Base-by-base conservation (phyloP, 805 yeast genomes). In the Cyberlindnera euphorbiae region DNA sequence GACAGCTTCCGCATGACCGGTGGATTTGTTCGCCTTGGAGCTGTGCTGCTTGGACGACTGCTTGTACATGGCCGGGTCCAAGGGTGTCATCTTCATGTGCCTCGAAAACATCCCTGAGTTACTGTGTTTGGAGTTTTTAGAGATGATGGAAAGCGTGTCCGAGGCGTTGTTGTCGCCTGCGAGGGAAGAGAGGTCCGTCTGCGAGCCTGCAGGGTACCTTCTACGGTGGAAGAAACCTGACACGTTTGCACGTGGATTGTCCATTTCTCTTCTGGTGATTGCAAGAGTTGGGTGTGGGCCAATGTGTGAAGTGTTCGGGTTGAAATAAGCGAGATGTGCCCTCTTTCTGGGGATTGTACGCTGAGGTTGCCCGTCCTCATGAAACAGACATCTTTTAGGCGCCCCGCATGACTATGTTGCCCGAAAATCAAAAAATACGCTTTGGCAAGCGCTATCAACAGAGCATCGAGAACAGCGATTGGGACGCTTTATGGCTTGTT, bases 31-130 rank as follows among this genome's bases (percentile, higher is more conserved):
- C 17, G n/a, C 29, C 30, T 28, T 32, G 27, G 19, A 23, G 22
- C 9, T 19, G 26, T 24, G 24, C 8, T 11, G 24, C 24, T 21
- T 21, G 8, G 8, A 11, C 24, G 8, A 8, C 24, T 11, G 24
- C 24, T 21, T 21, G 10, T 21, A 16, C 11, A n/a, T 13, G 17
- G 25, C 14, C 8, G 7, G 13, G 26, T 36, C 51, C 21, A 39
- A 25, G 1, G 50, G 47, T 3, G 55, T 46, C 51, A 45, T 46
- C 6, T 43, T 33, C 10, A 46, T 41, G 14, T 35, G 45, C 16
- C 39, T 32, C 4, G 49, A 14, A 24, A 50, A 41, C 11, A 31
- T 26, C 14, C 35, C 35, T 2, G 38, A 16, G 13, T 6, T n/a
- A 3, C 18, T 27, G 21, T 30, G 30, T 26, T 22, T 35, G 32